Evolutionary conservation across 2,329 filamentous ascomycete species (phyloP).

Genomic region (Dothideomycetes sp.): DNA sequence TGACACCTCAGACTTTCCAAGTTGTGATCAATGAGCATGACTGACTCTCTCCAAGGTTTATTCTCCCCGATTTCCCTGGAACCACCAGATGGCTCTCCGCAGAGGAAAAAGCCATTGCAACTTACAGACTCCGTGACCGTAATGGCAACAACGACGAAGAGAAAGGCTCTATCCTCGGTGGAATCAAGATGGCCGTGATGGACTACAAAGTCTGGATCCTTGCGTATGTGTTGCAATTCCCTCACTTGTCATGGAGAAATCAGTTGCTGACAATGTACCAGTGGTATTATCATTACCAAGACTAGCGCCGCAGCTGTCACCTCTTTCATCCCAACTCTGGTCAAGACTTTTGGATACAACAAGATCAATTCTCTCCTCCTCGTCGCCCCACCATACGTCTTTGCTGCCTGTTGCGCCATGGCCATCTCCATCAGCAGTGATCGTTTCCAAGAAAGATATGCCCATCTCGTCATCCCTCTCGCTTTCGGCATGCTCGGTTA

Average conservation of each 20-base stretch:
- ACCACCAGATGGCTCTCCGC: slow-evolving; percentile 20
- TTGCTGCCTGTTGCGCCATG: slow-evolving; percentile 16
- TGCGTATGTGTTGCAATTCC: slow-evolving; percentile 10
- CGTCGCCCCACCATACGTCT: slow-evolving; percentile 28
- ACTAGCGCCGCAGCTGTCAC: slow-evolving; percentile 16
- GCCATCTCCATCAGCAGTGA: slow-evolving; percentile 13
- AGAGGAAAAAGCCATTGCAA: slow-evolving; percentile 16
- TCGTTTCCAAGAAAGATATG: slow-evolving; percentile 26
- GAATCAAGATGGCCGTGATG: slow-evolving; percentile 14
- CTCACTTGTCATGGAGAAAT: neutral
- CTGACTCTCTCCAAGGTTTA: neutral
- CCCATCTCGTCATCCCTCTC: slow-evolving; percentile 28
- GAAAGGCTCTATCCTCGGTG: neutral
- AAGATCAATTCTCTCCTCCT: slow-evolving; percentile 27
- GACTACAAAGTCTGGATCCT: slow-evolving; percentile 17
- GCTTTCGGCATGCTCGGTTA: slow-evolving; percentile 17
- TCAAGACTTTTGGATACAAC: slow-evolving; percentile 30
- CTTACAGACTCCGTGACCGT: slow-evolving; percentile 15
- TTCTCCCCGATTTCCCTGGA: slow-evolving; percentile 52
- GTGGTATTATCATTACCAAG: slow-evolving; percentile 13
- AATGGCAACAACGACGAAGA: neutral
- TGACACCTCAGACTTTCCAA: neutral
- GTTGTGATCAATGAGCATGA: neutral
- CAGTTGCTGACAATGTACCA: neutral
- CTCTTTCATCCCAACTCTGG: slow-evolving; percentile 29